Evolutionary conservation across 2,329 filamentous ascomycete species (phyloP), one percentile per base, ranked within the genome.

Genomic region (Myriosclerotinia duriaeana): DNA sequence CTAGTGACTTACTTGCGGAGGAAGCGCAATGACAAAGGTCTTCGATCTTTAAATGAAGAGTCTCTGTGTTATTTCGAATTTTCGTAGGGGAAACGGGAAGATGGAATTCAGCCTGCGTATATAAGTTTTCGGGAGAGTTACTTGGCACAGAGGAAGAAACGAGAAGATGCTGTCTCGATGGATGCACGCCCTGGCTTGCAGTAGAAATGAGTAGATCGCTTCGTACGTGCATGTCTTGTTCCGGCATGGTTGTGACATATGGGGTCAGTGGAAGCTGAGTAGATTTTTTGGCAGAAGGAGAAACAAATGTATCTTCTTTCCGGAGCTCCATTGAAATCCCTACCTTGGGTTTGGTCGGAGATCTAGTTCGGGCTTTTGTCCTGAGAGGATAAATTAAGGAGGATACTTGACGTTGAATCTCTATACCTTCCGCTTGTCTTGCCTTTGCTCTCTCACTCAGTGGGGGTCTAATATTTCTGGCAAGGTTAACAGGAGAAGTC

Each of bases 321-420:
- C 30, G 22, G 14, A 38, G 5, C 22, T 52, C 14, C 7, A 15
- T 26, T 36, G 34, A 12, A 20, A 17, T 11, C 40, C 46, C 15
- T 22, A 61, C 34, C n/a, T 50, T 61, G 15, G 26, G 6, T 22
- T 61, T 22, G 5, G 17, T 15, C 6, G 58, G 34, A 1, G 14
- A 38, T 8, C 14, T 30, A n/a, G 6, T 20, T 48, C 20, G 22
- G 20, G 22, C 5, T 30, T 52, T 52, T n/a, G 26, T 36, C 9
- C 8, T 61, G 38, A 40, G 36, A 36, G 46, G 12, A 11, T 40
- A 61, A 14, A 53, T 17, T n/a, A 50, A 42, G 11, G 48, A 53
- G 6, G 64, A 65, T 40, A 65, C 38, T 61, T 65, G 55, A 22
- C 30, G 26, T 17, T 61, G 46, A 11, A 65, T 61, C 26, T 60